Evolutionary conservation across 148 eudicot species (phyloP), one percentile per base, ranked within the genome.

Genomic region (Vaccinium macrocarpon): DNA sequence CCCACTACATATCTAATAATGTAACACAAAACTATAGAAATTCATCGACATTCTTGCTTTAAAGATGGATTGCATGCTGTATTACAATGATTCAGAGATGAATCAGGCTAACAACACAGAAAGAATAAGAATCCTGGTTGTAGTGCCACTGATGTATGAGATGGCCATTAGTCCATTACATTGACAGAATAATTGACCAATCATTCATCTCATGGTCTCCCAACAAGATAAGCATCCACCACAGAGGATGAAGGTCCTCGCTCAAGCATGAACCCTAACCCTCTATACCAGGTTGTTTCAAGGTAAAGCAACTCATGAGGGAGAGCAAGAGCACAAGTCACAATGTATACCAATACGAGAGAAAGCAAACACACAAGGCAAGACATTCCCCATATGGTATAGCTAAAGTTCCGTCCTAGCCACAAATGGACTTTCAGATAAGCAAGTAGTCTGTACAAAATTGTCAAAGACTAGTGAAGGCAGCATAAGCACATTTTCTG

Each of bases 351-450:
- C 35, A 19, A 75, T 1, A 52, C 49, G 5, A 55, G 57, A 61
- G 4, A 72, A 72, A 5, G 76, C 46, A 21, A 32, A 7, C 8
- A 23, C 16, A 19, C 6, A 8, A 50, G 52, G 9, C 15, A 27
- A 70, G 42, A 16, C 38, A 70, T 38, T 52, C 70, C 61, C 51
- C 82, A 80, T 59, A 42, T 4, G 21, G 59, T 61, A 80, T 80
- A 61, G 35, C 19, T 78, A 57, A 51, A 21, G 51, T 13, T 32
- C 35, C 3, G 35, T 42, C 46, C 46, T 42, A 42, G 46, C 71
- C 35, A 38, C n/a, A 80, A 46, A 80, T n/a, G 18, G 72, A 42
- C 35, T 80, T 27, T 13, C n/a, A 27, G 53, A 35, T 80, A 19
- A 56, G 32, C 15, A 21, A 76, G 32, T 9, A 76, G 35, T 15